Conservation (phyloP, 2,329 filamentous ascomycete species). For the Cercospora sp. region DNA sequence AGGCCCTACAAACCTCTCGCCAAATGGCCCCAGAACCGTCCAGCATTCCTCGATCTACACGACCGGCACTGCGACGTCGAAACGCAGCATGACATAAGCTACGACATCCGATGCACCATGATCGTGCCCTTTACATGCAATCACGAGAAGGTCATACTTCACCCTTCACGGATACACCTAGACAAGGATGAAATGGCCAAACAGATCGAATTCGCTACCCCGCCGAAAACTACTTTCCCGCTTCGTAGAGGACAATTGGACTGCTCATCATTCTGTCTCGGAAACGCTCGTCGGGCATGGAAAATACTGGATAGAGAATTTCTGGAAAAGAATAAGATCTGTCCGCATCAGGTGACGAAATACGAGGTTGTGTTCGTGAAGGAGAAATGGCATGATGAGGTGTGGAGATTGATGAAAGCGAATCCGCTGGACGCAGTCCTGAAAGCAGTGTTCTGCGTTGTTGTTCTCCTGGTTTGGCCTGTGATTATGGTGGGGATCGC, state of each 20-base stretch:
- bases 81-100: not conserved
- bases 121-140: not conserved
- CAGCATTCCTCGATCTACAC: not conserved
- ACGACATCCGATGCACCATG: not conserved
- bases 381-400: not conserved
- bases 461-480: not conserved
- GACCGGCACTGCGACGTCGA: not conserved
- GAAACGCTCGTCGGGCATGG: not conserved
- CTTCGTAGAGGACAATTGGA: not conserved
- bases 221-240: not conserved
- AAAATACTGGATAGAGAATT: not conserved
- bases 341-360: not conserved
- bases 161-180: not conserved
- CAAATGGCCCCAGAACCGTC: not conserved
- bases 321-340: not conserved
- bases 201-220: not conserved
- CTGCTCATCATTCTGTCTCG: not conserved
- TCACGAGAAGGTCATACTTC: not conserved
- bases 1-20: not conserved
- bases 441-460: not conserved
- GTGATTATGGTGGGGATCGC: not conserved
- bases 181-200: not conserved
- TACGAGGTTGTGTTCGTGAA: not conserved
- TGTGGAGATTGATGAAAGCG: not conserved
- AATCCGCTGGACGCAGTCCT: not conserved